These are phyloP conservation scores for Hypoxylon crocopeplum DNA, from an alignment of 495 filamentous ascomycete genomes.

Conservation along the genomic window DNA sequence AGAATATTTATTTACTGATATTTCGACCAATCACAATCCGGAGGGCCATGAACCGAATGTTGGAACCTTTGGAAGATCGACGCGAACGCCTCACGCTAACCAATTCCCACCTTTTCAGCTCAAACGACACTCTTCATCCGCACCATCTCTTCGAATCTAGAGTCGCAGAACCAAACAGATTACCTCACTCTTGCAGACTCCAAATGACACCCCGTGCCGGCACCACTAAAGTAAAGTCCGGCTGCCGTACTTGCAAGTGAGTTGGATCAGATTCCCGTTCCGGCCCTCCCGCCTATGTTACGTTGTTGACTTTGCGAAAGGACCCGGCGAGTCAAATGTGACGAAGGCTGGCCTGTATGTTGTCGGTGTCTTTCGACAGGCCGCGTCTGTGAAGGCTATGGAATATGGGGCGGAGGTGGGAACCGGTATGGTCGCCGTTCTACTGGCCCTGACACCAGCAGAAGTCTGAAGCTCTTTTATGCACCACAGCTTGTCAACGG, in stretches of 20 bases:
- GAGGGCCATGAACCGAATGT: too few species aligned
- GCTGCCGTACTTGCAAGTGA: slow-evolving; percentile 63
- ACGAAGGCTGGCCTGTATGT: slow-evolving; percentile 62
- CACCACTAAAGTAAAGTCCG: slow-evolving; percentile 51
- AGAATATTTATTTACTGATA: too few species aligned
- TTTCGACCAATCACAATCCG: too few species aligned
- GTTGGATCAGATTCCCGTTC: slow-evolving; percentile 21
- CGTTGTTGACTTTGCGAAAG: slow-evolving; percentile 34
- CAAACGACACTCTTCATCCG: too few species aligned
- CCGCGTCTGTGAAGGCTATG: slow-evolving; percentile 65
- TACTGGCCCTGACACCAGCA: background rate
- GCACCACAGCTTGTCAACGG: slow-evolving; percentile 18
- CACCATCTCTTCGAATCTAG: too few species aligned
- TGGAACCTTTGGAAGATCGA: too few species aligned
- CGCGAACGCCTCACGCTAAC: too few species aligned
- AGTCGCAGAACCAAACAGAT: too few species aligned
- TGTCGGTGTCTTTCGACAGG: slow-evolving; percentile 60
- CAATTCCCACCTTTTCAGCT: too few species aligned
- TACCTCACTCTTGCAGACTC: too few species aligned
- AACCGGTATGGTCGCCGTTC: slow-evolving; percentile 37
- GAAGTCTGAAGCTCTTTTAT: background rate
- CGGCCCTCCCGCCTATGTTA: background rate
- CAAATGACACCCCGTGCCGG: slow-evolving; percentile 6
- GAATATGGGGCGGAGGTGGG: slow-evolving; percentile 57
- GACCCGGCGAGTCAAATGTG: slow-evolving; percentile 62